Evolutionary conservation across 2,329 filamentous ascomycete species (phyloP).

Genomic region (Ceratocystis huliohia): DNA sequence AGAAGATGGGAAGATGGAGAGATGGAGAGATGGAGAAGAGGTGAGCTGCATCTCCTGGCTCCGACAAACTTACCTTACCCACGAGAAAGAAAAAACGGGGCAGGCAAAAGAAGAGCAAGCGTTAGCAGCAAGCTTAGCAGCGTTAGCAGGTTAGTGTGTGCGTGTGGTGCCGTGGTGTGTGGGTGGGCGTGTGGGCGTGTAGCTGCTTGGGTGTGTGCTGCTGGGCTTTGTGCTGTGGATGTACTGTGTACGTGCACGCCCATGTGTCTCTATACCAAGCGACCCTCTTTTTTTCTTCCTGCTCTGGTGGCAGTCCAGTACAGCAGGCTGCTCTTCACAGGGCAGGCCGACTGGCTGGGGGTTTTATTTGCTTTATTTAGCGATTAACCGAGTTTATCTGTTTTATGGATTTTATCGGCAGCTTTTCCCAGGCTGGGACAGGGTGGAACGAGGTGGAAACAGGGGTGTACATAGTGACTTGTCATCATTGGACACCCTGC

Average conservation of each 20-base stretch:
- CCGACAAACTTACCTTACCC: constrained; percentile 22
- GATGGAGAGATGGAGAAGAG: constrained; percentile 13
- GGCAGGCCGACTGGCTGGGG: background rate
- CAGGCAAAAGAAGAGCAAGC: constrained; percentile 12
- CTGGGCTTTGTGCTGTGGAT: too few relatives aligned
- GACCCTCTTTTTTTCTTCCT: constrained; percentile 2
- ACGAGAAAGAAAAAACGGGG: constrained; percentile 23
- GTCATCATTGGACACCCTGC: constrained; percentile 8
- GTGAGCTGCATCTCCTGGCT: constrained; percentile 21
- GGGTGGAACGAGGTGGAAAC: constrained; percentile 13
- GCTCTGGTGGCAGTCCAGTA: too few relatives aligned
- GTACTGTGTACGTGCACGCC: background rate
- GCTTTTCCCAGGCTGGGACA: constrained; percentile 4
- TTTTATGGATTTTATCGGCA: constrained; percentile 9
- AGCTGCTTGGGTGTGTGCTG: too few relatives aligned
- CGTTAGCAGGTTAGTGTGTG: too few relatives aligned
- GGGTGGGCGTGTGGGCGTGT: too few relatives aligned
- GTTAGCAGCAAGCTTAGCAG: too few relatives aligned
- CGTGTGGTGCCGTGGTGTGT: too few relatives aligned
- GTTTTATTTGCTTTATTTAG: constrained; percentile 20
- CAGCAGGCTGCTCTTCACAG: too few relatives aligned
- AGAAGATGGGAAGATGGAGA: constrained; percentile 22
- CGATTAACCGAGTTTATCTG: background rate
- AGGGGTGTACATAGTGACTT: background rate
- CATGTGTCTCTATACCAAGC: constrained; percentile 16